Base-by-base conservation (phyloP, 2,329 filamentous ascomycete species). In the Clonostachys rosea region DNA sequence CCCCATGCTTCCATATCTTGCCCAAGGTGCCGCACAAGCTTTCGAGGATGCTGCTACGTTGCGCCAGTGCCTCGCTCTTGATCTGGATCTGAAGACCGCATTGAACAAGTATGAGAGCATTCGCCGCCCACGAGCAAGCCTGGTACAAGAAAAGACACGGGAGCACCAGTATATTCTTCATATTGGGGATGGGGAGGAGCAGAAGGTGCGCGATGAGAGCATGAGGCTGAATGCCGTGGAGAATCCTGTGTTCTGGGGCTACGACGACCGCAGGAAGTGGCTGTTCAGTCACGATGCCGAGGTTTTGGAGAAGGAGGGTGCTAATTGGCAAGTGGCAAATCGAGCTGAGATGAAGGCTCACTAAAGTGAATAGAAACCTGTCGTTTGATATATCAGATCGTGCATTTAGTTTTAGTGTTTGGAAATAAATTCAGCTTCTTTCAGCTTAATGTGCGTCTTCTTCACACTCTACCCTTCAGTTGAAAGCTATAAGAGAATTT, bases 1-100 rank as follows among this genome's bases (percentile, higher is more conserved):
- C 56, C 77, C 81, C 0, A 84, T 84, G 80, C 64, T 85, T 3
- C 81, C 80, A 4, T 79, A 81, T 52, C 68, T 82, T 30, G 84
- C 79, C 0, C 85, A 83, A 60, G 84, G 85, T 0, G 84, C 84
- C 13, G 86, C 86, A 56, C 83, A 76, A 0, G 78, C 79, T 1
- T 69, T 89, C 2, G 84, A 89, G 57, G 85, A 89, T 46, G 84
- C 83, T 0, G 82, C 83, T 0, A 81, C 85, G 0, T 63, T 88
- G 7, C 50, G 55, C 10, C 52, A 54, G 8, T 53, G 51, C 41
- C 49, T 59, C 1, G 50, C 45, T 16, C 34, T 33, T 13, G 47
- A 49, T 34, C n/a, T 39, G n/a, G 43, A 47, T 8, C n/a, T 50
- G 4, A 30, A 45, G 16, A 40, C 42, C 8, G 45, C 44, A 8